Base-by-base conservation (phyloP, 2,329 filamentous ascomycete genomes). In the Mycosphaerella sp. region DNA sequence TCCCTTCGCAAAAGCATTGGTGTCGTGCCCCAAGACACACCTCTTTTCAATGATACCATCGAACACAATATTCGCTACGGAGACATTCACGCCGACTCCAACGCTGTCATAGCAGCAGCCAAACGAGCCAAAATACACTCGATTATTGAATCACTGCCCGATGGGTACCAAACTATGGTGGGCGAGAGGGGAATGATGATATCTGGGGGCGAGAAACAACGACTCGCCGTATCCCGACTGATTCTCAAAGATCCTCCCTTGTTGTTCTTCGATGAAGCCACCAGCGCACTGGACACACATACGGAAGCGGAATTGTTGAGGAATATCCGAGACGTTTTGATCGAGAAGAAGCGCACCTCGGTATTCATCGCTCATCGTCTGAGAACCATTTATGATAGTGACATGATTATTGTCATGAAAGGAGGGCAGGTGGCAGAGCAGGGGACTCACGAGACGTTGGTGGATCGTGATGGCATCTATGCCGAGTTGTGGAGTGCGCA, bases 161-260 rank as follows among this genome's bases (percentile, higher is more conserved):
- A 91, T n/a, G 89, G 89, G 12, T 69, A 97, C 70, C 74, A 85
- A 21, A 97, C 93, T 17, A 90, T 86, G 71, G 93, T 97, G 26
- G 92, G 92, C 50, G 92, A 96, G 75, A 81, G 92, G 45, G 91
- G 91, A 1, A 85, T 96, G 81, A 96, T 96, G 91, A 95, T 96
- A 43, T 95, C 88, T 0, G 91, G 75, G 60, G 91, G 91, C 32
- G 92, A 96, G 74, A 96, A 96, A 72, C 91, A 96, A 72, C 82
- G 91, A 2, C 75, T 96, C 9, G 92, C 92, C 0, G 83, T 96
- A 23, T 89, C 87, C 26, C 78, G 91, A 42, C 70, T 96, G 39
- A 80, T 96, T 1, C 78, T 96, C 54, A 96, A 96, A 70, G 88
- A 96, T 61, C 89, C 91, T 3, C 89, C 89, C 1, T 73, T 96